Evolutionary conservation across 108 stramenopile species (phyloP).

Genomic region (Cyclostephanos tholiformis): DNA sequence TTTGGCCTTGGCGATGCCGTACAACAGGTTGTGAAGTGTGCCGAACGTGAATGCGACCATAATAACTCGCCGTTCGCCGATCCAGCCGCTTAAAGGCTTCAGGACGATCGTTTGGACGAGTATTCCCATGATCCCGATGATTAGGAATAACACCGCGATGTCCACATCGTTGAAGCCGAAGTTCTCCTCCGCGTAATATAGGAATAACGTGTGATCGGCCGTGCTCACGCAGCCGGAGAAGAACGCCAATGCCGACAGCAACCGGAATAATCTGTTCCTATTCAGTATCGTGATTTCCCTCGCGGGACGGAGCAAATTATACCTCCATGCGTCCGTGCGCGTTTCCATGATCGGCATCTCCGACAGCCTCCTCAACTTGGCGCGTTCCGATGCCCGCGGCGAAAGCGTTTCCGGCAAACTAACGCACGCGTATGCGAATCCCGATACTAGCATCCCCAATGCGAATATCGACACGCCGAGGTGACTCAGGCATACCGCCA

Average conservation of each 20-base stretch:
- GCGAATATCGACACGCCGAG: constrained; percentile 60
- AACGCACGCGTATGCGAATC: constrained; percentile 53
- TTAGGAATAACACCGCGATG: constrained; percentile 68
- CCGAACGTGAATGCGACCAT: constrained; percentile 65
- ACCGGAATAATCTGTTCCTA: constrained; percentile 72
- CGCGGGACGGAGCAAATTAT: constrained; percentile 51
- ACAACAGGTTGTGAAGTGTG: constrained; percentile 55
- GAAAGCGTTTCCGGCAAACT: constrained; percentile 79
- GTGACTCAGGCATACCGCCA: constrained; percentile 65
- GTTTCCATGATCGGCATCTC: constrained; percentile 18
- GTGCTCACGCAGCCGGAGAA: constrained; percentile 69
- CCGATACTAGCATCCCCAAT: constrained; percentile 46
- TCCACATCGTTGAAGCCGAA: constrained; percentile 66
- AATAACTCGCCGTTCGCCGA: constrained; percentile 74
- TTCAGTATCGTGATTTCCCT: constrained; percentile 81
- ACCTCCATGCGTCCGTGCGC: constrained; percentile 25
- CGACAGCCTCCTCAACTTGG: constrained; percentile 34
- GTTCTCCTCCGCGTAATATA: constrained; percentile 85
- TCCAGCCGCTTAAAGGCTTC: constrained; percentile 69
- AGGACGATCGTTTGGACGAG: constrained; percentile 71
- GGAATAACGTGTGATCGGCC: constrained; percentile 71
- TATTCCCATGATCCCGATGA: constrained; percentile 70
- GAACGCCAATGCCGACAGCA: constrained; percentile 74
- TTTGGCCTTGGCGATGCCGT: constrained; percentile 70
- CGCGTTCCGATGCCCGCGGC: constrained; percentile 54